Conservation (phyloP, 805 yeast species). For the Starmerella bacillaris region DNA sequence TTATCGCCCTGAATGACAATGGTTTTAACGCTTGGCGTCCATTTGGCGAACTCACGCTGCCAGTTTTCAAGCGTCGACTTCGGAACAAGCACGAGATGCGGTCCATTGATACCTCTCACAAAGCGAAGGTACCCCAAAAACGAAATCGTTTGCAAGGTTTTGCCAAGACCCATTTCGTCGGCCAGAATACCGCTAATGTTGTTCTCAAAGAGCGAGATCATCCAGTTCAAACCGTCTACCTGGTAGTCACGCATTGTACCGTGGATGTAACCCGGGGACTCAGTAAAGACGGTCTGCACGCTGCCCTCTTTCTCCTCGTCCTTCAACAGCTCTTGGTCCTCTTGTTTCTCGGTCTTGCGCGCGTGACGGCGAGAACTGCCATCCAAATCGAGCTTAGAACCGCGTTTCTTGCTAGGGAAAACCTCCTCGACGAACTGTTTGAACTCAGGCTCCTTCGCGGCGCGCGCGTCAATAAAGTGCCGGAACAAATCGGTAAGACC, state of each 20-base stretch:
- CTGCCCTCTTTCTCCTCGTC: constrained; percentile 53
- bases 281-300: constrained; percentile 53
- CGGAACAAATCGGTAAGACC: constrained; percentile 74
- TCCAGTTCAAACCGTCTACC: constrained; percentile 89
- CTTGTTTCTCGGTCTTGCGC: constrained; percentile 86
- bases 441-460: constrained; percentile 59
- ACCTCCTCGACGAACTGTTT: constrained; percentile 20
- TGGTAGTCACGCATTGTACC: constrained; percentile 83
- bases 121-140: constrained; percentile 78
- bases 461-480: constrained; percentile 67
- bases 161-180: constrained; percentile 97
- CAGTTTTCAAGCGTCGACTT: constrained; percentile 92
- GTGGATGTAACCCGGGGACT: constrained; percentile 57
- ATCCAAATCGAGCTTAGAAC: constrained; percentile 13
- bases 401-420: constrained; percentile 14
- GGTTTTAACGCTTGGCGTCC: constrained; percentile 90
- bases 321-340: constrained; percentile 75
- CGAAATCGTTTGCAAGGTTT: constrained; percentile 84
- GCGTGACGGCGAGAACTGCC: constrained; percentile 31
- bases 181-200: constrained; percentile 83
- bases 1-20: constrained; percentile 79
- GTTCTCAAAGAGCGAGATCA: constrained; percentile 73
- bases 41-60: constrained; percentile 81
- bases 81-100: constrained; percentile 81
- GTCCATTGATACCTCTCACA: constrained; percentile 64